Percentiles rank a stretch among this genome's conserved stretches.
Evolutionary conservation across 768 basidiomycete species (phyloP).

Genomic region (Coprinopsis sp.): DNA sequence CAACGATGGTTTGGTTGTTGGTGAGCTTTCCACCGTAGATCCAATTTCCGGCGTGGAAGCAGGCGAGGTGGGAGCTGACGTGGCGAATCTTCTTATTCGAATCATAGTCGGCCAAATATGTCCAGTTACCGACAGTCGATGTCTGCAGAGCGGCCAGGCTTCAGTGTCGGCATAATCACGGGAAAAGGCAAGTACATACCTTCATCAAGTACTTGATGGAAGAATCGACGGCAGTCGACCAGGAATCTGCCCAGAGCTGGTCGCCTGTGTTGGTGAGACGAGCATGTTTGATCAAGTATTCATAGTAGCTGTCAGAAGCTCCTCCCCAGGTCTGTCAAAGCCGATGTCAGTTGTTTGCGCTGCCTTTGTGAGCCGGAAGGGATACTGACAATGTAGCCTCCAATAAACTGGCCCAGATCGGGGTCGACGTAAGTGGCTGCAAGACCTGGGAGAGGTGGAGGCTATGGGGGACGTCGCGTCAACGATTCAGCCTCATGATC

Average conservation of each 20-base stretch:
- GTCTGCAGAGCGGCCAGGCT: constrained; percentile 31
- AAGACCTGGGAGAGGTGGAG: constrained; percentile 42
- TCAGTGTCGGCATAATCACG: not conserved
- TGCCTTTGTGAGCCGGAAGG: not conserved
- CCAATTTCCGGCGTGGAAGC: constrained; percentile 77
- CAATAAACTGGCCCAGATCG: constrained; percentile 42
- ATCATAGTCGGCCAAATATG: constrained; percentile 66
- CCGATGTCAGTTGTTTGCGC: not conserved
- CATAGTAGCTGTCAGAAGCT: constrained; percentile 72
- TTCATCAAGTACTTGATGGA: constrained; percentile 58
- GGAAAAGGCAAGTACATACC: constrained; percentile 26
- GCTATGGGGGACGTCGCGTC: constrained; percentile 19
- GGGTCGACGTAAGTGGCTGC: constrained; percentile 59
- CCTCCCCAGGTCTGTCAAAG: constrained; percentile 52
- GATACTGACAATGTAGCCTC: constrained; percentile 48
- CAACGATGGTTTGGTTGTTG: constrained; percentile 66
- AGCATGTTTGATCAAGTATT: constrained; percentile 71
- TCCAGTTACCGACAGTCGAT: constrained; percentile 59
- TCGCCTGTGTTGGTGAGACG: constrained; percentile 69
- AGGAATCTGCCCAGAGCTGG: constrained; percentile 58
- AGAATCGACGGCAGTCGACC: constrained; percentile 68
- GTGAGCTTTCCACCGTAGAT: constrained; percentile 62
- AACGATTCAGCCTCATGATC: constrained; percentile 10
- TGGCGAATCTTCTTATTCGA: constrained; percentile 41
- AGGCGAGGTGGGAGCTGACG: constrained; percentile 69